Evolutionary conservation across 345 rosid genomes (phyloP), one percentile per base, ranked within the genome.

Genomic region (Citrus cavaleriei): DNA sequence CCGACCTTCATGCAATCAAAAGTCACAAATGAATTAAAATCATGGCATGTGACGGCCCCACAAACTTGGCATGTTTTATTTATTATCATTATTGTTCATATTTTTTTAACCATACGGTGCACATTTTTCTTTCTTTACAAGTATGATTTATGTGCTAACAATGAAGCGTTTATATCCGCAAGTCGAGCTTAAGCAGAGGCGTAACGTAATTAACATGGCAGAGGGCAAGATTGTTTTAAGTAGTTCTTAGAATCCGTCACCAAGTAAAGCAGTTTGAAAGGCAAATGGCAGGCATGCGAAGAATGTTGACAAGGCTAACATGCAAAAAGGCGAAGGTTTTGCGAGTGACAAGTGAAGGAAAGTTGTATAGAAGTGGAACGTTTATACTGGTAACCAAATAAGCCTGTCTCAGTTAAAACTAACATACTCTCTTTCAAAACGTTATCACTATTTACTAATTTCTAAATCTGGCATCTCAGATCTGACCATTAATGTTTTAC

Each of bases 241-340:
- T 3, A 10, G 4, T 12, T 10, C 1, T 42, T 42, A 42, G 57
- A 18, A 5, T 51, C 57, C 7, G 57, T 5, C 4, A 5, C 4
- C 19, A 5, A 4, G 22, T 18, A 54, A 54, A 5, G 57, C 22
- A 54, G 57, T 54, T 54, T 54, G 57, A 72, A 46, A 73, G 77
- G 77, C 77, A 59, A 10, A 60, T 73, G 77, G 68, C 76, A 73
- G n/a, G 34, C 51, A n/a, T 73, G 66, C 25, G 55, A 73, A 37
- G 66, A 58, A 16, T 59, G 66, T 34, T 4, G 64, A 72, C 75
- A n/a, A n/a, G 68, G 35, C 67, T 3, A 74, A 25, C 77, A 74
- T 74, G 77, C 77, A 74, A 38, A 74, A 24, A 2, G 35, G 22
- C 4, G 19, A 61, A 18, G 24, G 65, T 21, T 10, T 38, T 3